Conservation (phyloP, 2,329 filamentous ascomycete species). For the Grosmannia serpens region DNA sequence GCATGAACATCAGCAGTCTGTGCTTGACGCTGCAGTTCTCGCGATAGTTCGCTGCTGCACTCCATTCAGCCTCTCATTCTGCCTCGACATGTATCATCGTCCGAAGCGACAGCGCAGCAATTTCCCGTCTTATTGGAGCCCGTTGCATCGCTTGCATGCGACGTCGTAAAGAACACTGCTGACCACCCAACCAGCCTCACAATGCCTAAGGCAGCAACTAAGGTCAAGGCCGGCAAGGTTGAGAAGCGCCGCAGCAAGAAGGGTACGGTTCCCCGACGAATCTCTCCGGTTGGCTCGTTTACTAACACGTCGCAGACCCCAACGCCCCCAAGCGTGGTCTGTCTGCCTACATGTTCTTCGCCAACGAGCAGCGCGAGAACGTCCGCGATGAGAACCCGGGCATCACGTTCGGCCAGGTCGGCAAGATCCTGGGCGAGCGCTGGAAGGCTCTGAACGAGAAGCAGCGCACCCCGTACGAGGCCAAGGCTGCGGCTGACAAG, state of each 20-base stretch:
- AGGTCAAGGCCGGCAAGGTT: slow-evolving; percentile 41
- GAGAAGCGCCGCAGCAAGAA: slow-evolving; percentile 48
- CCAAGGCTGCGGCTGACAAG: slow-evolving; percentile 95
- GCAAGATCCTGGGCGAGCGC: slow-evolving; percentile 94
- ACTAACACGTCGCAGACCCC: slow-evolving; percentile 50
- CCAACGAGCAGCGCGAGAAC: slow-evolving; percentile 97
- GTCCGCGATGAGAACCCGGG: slow-evolving; percentile 97
- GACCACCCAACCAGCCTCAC: slow-evolving; percentile 20
- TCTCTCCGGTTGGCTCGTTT: neutral
- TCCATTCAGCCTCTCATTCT: too few relatives aligned
- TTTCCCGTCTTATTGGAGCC: too few relatives aligned
- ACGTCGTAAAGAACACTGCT: neutral
- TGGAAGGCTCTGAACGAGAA: slow-evolving; percentile 96
- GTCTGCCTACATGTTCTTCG: slow-evolving; percentile 99
- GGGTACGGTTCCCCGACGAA: slow-evolving; percentile 28
- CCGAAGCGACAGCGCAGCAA: too few relatives aligned
- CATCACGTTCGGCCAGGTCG: slow-evolving; percentile 95
- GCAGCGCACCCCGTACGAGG: slow-evolving; percentile 88
- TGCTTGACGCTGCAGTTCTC: too few relatives aligned
- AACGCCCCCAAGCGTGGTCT: slow-evolving; percentile 99
- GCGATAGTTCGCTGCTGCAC: too few relatives aligned
- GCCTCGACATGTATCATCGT: too few relatives aligned
- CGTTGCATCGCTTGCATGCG: too few relatives aligned
- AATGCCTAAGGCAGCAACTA: slow-evolving; percentile 50
- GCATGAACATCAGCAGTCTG: too few relatives aligned